Evolutionary conservation across 1,139 yeast species (phyloP).

Genomic region (Zygosaccharomyces pseudobailii): DNA sequence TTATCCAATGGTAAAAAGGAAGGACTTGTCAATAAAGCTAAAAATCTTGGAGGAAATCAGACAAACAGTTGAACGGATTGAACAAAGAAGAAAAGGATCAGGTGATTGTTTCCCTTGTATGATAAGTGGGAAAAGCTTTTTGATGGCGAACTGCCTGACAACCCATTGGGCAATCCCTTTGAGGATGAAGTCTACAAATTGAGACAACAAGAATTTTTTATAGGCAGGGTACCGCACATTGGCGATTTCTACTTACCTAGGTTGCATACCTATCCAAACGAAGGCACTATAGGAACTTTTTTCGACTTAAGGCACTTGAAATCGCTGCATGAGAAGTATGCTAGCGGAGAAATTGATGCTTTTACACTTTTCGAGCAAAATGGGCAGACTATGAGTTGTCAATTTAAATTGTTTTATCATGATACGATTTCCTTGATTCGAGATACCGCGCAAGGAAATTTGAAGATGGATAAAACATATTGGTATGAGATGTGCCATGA

Average conservation of each 20-base stretch:
- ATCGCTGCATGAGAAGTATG: conserved; percentile 20
- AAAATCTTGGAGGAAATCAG: conserved; percentile 26
- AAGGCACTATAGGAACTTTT: conserved; percentile 21
- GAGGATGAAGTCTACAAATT: conserved; percentile 31
- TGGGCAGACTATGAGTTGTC: conserved; percentile 30
- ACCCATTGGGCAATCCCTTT: conserved; percentile 30
- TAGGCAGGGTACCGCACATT: conserved; percentile 33
- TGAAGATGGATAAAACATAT: conserved; percentile 19
- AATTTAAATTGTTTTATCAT: conserved; percentile 30
- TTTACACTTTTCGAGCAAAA: conserved; percentile 29
- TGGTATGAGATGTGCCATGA: conserved; percentile 35
- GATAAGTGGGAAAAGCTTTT: conserved; percentile 28
- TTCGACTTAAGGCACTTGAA: conserved; percentile 25
- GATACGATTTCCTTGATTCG: conserved; percentile 29
- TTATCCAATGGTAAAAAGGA: conserved; percentile 28
- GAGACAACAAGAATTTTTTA: conserved; percentile 31
- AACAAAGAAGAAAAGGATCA: conserved; percentile 17
- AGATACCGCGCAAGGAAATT: conserved; percentile 21
- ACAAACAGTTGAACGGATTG: conserved; percentile 2
- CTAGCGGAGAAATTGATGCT: conserved; percentile 23
- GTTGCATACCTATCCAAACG: conserved; percentile 27
- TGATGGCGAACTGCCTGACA: conserved; percentile 28
- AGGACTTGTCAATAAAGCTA: conserved; percentile 24
- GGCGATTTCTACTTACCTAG: conserved; percentile 35
- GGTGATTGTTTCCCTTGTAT: conserved; percentile 18